phyloP scores from a whole-genome alignment of 768 basidiomycete genomes.

The Lepiota venenata region DNA sequence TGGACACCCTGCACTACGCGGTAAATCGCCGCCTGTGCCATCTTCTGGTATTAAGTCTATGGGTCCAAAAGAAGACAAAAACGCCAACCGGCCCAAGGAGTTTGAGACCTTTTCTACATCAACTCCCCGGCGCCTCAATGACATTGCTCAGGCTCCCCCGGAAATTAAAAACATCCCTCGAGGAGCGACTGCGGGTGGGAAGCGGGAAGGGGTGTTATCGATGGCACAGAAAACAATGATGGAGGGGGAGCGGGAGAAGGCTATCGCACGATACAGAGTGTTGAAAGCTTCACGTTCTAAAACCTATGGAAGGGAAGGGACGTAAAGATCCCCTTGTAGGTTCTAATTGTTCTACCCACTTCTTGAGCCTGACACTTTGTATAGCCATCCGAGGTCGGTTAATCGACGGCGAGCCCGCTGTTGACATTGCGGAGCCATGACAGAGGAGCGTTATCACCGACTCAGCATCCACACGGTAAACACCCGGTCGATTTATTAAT shows the following conservation, averaged over 20 bases:
- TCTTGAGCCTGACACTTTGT: background rate
- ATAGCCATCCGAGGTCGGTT: background rate
- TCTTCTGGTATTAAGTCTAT: conserved; percentile 4
- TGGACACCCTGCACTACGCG: conserved; percentile 11
- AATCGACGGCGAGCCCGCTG: too few relatives aligned
- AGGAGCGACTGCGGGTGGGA: conserved; percentile 25
- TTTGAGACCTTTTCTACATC: conserved; percentile 49
- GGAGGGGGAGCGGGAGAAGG: conserved; percentile 71
- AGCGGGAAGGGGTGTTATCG: conserved; percentile 51
- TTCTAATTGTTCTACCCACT: background rate
- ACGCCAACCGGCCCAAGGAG: conserved; percentile 36
- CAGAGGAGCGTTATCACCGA: too few relatives aligned
- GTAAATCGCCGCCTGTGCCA: conserved; percentile 15
- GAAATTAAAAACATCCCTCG: conserved; percentile 54
- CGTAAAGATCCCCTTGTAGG: background rate
- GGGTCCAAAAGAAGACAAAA: conserved; percentile 20
- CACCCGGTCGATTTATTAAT: too few relatives aligned
- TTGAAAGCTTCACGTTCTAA: conserved; percentile 50
- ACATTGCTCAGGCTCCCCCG: conserved; percentile 68
- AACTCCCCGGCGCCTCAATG: conserved; percentile 64
- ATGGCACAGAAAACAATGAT: conserved; percentile 78
- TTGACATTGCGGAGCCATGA: too few relatives aligned
- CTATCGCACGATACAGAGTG: conserved; percentile 63
- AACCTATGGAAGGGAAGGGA: background rate
- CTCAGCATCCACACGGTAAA: too few relatives aligned